Evolutionary conservation across 495 filamentous ascomycete species (phyloP).

Genomic region (Tuber brumale): DNA sequence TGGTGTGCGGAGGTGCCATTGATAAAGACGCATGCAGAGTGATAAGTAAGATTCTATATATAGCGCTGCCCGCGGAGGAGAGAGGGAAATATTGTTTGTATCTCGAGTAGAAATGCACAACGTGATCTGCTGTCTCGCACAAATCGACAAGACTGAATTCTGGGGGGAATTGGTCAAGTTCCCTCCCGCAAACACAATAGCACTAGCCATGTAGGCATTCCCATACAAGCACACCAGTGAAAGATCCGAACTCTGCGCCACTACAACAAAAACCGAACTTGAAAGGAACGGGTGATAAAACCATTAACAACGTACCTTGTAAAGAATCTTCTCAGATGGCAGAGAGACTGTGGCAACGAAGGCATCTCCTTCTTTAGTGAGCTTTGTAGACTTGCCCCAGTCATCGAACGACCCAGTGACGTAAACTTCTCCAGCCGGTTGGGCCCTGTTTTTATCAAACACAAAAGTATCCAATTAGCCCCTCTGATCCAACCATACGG

Average conservation of each 20-base stretch:
- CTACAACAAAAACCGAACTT: background rate
- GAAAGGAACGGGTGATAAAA: constrained; percentile 8
- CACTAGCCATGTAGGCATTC: background rate
- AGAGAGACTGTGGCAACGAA: constrained; percentile 77
- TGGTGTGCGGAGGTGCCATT: background rate
- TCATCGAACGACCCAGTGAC: constrained; percentile 95
- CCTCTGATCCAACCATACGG: constrained; percentile 1
- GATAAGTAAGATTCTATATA: background rate
- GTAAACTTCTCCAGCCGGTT: constrained; percentile 60
- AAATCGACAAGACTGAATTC: background rate
- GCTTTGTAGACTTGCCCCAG: constrained; percentile 77
- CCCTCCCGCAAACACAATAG: background rate
- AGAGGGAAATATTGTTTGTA: background rate
- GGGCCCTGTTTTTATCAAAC: constrained; percentile 23
- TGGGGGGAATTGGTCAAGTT: background rate
- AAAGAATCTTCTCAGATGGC: constrained; percentile 64
- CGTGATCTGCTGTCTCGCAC: background rate
- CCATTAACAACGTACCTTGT: constrained; percentile 50
- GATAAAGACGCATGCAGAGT: background rate
- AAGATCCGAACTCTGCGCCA: background rate
- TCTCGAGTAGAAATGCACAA: background rate
- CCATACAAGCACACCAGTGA: background rate
- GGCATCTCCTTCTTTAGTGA: constrained; percentile 60
- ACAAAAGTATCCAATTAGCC: constrained; percentile 25
- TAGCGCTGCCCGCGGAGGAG: background rate